phyloP scores from a whole-genome alignment of 176 grass and related monocot species.

The Triticum dicoccoides region DNA sequence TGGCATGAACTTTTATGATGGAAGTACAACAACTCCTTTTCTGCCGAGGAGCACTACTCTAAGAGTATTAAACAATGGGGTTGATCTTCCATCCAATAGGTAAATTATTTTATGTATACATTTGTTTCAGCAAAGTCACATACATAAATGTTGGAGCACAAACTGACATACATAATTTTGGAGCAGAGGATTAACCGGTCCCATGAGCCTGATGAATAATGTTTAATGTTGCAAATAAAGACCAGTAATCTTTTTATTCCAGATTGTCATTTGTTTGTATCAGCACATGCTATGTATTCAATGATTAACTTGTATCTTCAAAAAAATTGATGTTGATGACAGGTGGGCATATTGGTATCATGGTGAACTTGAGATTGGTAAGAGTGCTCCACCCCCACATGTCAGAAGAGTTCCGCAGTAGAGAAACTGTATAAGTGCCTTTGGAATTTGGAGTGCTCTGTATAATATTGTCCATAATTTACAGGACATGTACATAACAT shows the following conservation, averaged over 20 bases:
- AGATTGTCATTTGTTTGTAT: neutral
- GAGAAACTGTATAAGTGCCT: neutral
- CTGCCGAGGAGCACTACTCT: neutral
- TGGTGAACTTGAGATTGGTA: neutral
- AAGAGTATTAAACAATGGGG: neutral
- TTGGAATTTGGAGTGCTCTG: neutral
- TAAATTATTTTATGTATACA: neutral
- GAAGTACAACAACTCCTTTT: neutral
- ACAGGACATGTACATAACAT: too few relatives aligned
- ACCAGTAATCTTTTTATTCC: neutral
- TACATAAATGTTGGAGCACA: neutral
- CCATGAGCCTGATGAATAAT: neutral
- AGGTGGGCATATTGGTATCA: neutral
- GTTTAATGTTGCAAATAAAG: neutral
- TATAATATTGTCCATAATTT: neutral
- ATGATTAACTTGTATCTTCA: neutral
- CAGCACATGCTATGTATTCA: neutral
- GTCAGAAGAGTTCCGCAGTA: neutral
- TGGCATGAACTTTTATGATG: constrained; percentile 1
- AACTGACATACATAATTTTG: neutral
- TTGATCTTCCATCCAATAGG: neutral
- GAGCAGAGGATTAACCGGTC: neutral
- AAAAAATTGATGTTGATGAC: neutral
- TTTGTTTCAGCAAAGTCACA: neutral
- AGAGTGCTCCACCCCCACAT: neutral